phyloP scores from a whole-genome alignment of 2,329 filamentous ascomycete genomes.

The Sporothrix pallida region DNA sequence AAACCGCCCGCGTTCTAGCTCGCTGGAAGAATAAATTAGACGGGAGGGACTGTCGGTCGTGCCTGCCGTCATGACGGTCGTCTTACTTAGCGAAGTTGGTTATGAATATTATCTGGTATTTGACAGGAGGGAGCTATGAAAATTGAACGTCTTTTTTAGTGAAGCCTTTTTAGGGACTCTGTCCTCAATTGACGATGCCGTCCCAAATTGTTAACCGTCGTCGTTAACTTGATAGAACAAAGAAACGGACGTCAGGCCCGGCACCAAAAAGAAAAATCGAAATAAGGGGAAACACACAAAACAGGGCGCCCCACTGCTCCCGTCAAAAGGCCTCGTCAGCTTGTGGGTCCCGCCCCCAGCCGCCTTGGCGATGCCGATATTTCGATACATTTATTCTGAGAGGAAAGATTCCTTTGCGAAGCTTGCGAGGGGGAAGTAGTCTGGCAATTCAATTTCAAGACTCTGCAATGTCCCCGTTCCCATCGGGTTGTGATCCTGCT shows the following conservation, averaged over 20 bases:
- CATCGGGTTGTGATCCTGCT: too few species aligned
- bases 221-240: slow-evolving; percentile 3
- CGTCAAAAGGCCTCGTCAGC: slow-evolving; percentile 32
- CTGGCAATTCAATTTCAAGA: neutral
- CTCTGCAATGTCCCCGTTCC: too few species aligned
- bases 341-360: slow-evolving; percentile 30
- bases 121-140: neutral
- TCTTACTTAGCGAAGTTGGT: neutral
- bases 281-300: neutral
- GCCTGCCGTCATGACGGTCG: neutral
- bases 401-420: neutral
- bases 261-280: neutral
- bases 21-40: neutral
- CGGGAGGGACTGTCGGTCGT: neutral
- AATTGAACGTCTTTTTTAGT: too few species aligned
- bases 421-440: neutral
- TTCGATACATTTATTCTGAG: neutral
- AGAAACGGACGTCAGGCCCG: neutral
- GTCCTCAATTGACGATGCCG: neutral
- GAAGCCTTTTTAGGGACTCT: too few species aligned
- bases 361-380: slow-evolving; percentile 27
- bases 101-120: neutral
- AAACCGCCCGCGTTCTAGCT: neutral
- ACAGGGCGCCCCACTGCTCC: slow-evolving; percentile 10
- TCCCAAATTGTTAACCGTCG: neutral